Evolutionary conservation across 345 rosid genomes (phyloP).

Genomic region (Gossypium raimondii): DNA sequence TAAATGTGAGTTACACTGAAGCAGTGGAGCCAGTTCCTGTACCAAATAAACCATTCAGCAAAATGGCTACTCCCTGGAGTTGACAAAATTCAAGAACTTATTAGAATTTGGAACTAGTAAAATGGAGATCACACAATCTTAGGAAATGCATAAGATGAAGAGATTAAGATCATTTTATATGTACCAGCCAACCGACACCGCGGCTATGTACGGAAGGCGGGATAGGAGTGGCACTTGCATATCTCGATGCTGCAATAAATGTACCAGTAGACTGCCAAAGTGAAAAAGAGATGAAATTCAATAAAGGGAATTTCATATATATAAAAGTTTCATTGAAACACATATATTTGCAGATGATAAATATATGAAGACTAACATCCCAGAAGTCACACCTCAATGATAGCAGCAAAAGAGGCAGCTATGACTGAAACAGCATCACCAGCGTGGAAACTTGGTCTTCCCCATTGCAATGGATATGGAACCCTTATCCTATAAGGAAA

Average conservation of each 20-base stretch:
- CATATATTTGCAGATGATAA: not conserved
- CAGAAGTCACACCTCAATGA: constrained; percentile 54
- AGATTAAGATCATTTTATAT: constrained; percentile 10
- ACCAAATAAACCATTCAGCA: constrained; percentile 68
- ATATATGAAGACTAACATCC: not conserved
- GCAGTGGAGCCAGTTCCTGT: constrained; percentile 64
- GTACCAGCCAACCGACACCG: constrained; percentile 78
- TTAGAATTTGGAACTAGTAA: not conserved
- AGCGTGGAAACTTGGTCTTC: constrained; percentile 57
- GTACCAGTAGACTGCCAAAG: constrained; percentile 70
- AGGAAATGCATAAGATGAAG: not conserved
- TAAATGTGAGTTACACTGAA: constrained; percentile 51
- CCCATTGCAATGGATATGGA: constrained; percentile 92
- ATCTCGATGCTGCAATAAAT: constrained; percentile 70
- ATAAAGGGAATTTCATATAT: too few relatives aligned
- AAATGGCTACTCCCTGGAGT: constrained; percentile 62
- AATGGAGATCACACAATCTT: not conserved
- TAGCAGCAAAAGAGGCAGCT: constrained; percentile 70
- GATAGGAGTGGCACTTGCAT: constrained; percentile 71
- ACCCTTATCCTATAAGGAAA: constrained; percentile 53
- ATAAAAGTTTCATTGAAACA: not conserved
- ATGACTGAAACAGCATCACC: constrained; percentile 66
- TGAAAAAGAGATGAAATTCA: not conserved
- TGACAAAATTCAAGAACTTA: constrained; percentile 1
- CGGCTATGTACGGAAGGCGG: constrained; percentile 81